phyloP scores from a whole-genome alignment of 2,329 filamentous ascomycete species.

The Achaetomium macrosporum region DNA sequence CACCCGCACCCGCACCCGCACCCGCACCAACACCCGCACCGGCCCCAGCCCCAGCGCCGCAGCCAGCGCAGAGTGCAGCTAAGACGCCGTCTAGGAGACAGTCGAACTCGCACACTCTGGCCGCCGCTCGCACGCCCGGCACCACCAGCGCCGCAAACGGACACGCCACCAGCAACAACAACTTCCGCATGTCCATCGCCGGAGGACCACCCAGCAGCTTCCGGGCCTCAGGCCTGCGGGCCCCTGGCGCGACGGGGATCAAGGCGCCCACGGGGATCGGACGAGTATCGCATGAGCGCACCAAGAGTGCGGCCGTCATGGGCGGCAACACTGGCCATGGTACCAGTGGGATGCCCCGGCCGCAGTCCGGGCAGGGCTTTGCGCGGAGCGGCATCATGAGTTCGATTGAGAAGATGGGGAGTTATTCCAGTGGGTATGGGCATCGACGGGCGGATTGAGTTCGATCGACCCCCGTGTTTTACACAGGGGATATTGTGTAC shows the following conservation, averaged over 20 bases:
- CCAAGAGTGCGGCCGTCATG: conserved; percentile 35
- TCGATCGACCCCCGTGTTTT: too few species aligned
- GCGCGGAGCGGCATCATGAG: conserved; percentile 46
- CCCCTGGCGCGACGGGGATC: conserved; percentile 40
- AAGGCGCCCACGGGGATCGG: conserved; percentile 36
- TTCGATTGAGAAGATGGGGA: conserved; percentile 84
- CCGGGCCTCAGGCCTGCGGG: conserved; percentile 43
- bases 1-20: conserved; percentile 30
- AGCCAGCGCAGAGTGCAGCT: background rate
- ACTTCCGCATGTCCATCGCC: conserved; percentile 48
- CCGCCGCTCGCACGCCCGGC: conserved; percentile 1
- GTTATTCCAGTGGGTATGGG: conserved; percentile 31
- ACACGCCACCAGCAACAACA: conserved; percentile 6
- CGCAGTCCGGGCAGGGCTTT: conserved; percentile 41
- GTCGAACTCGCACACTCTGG: conserved; percentile 1
- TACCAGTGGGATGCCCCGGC: conserved; percentile 42
- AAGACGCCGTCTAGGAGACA: conserved; percentile 18
- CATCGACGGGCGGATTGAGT: conserved; percentile 2
- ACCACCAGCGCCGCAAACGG: background rate
- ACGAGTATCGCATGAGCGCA: conserved; percentile 39
- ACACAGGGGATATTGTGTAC: too few species aligned
- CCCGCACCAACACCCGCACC: conserved; percentile 27
- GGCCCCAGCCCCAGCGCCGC: background rate
- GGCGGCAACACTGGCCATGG: background rate
- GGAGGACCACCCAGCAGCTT: conserved; percentile 12